phyloP scores from a whole-genome alignment of 2,329 filamentous ascomycete genomes.

The Cordyceps farinosa region DNA sequence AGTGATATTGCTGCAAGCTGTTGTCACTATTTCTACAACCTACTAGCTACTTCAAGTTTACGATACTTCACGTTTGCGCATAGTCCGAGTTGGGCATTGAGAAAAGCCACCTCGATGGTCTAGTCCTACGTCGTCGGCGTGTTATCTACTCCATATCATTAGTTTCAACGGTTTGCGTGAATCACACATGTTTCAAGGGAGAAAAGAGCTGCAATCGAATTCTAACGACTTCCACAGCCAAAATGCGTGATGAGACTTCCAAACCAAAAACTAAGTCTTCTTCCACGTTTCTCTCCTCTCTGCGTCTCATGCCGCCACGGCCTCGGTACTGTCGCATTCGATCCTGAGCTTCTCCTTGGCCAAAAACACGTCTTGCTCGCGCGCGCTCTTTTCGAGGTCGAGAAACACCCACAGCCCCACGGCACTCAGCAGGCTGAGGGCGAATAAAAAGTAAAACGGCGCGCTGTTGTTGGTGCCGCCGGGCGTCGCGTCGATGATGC shows the following conservation, averaged over 20 bases:
- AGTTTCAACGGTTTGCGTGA: background rate
- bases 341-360: slow-evolving; percentile 29
- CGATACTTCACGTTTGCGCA: too few relatives aligned
- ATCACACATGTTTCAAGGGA: background rate
- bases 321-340: background rate
- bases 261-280: background rate
- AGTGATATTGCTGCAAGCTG: background rate
- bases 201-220: slow-evolving; percentile 5
- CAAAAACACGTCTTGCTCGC: slow-evolving; percentile 57
- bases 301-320: slow-evolving; percentile 11
- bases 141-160: background rate
- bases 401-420: slow-evolving; percentile 51
- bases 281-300: background rate
- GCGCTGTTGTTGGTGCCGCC: slow-evolving; percentile 53
- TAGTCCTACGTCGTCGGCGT: background rate
- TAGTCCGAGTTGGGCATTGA: background rate
- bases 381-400: slow-evolving; percentile 57
- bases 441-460: slow-evolving; percentile 65
- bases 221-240: slow-evolving; percentile 1
- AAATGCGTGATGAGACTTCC: background rate
- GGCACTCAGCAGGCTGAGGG: slow-evolving; percentile 53
- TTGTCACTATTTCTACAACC: background rate
- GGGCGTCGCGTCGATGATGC: slow-evolving; percentile 62
- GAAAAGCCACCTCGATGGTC: background rate
- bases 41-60: background rate